Conservation (phyloP, 352 stramenopile species). For the Blastocystis sp. region DNA sequence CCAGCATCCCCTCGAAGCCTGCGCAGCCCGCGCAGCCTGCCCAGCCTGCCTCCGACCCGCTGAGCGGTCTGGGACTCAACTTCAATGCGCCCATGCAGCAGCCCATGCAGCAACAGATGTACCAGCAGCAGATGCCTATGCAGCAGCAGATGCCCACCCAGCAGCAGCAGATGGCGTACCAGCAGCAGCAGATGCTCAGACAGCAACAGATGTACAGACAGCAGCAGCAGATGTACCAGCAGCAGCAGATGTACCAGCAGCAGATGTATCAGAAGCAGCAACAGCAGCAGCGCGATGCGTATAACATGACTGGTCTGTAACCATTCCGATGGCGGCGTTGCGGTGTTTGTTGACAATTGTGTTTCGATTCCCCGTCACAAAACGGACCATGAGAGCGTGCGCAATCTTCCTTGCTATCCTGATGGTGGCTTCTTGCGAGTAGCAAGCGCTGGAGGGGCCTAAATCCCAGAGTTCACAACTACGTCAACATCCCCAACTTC, state of each 20-base stretch:
- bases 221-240: slow-evolving; percentile 31
- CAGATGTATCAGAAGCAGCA: slow-evolving; percentile 62
- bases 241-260: slow-evolving; percentile 30
- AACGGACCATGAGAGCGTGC: slow-evolving; percentile 27
- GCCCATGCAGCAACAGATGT: not conserved
- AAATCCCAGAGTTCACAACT: slow-evolving; percentile 56
- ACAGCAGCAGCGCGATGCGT: slow-evolving; percentile 53
- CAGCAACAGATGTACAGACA: slow-evolving; percentile 16
- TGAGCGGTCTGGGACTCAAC: slow-evolving; percentile 42
- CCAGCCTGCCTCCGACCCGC: not conserved
- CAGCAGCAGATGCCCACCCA: slow-evolving; percentile 26
- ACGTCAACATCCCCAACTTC: slow-evolving; percentile 66
- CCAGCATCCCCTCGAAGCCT: slow-evolving; percentile 13
- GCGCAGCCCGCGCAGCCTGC: not conserved
- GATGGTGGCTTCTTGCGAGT: slow-evolving; percentile 35
- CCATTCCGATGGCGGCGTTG: slow-evolving; percentile 3
- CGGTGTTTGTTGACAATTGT: not conserved
- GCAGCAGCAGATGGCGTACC: slow-evolving; percentile 51
- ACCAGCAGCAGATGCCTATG: slow-evolving; percentile 63
- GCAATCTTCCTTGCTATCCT: not conserved
- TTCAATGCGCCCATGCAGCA: slow-evolving; percentile 48
- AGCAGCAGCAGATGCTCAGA: slow-evolving; percentile 42
- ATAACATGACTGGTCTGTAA: slow-evolving; percentile 57
- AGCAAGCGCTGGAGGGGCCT: not conserved
- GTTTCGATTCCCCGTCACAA: not conserved